Conservation (phyloP, 441 rosid genomes). For the Euphorbia celastroides region DNA sequence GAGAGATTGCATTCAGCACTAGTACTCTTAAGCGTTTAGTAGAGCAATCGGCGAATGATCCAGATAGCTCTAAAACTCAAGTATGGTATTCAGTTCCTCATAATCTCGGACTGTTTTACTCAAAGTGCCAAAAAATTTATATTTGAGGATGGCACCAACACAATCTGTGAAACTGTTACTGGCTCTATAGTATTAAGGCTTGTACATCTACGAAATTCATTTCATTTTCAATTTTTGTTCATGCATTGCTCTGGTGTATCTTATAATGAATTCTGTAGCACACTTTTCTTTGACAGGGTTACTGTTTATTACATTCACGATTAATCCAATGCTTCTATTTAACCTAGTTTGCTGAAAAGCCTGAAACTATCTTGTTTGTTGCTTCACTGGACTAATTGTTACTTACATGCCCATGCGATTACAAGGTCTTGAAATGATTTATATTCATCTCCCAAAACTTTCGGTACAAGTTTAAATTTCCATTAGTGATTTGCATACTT, state of each 20-base stretch:
- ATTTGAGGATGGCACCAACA: slow-evolving; percentile 2
- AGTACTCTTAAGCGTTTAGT: slow-evolving; percentile 94
- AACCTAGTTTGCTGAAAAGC: neutral
- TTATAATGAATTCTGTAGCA: too few species aligned
- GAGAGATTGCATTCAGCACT: slow-evolving; percentile 91
- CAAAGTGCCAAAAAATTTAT: slow-evolving; percentile 1
- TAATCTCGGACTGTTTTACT: neutral
- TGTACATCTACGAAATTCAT: neutral
- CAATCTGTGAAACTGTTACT: neutral
- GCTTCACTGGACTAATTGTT: neutral
- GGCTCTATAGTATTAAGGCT: neutral
- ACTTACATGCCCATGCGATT: neutral
- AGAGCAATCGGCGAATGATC: slow-evolving; percentile 87
- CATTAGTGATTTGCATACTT: slow-evolving; percentile 16
- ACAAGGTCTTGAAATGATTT: slow-evolving; percentile 8
- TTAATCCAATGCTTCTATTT: neutral
- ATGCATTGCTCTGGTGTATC: neutral
- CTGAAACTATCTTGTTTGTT: slow-evolving; percentile 3
- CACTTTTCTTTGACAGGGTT: neutral
- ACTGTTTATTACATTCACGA: neutral
- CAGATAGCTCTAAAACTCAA: slow-evolving; percentile 73
- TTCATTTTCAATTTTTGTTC: neutral
- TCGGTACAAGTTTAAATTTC: neutral
- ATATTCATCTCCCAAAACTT: slow-evolving; percentile 10
- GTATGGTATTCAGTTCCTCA: slow-evolving; percentile 31